Evolutionary conservation across 2,329 filamentous ascomycete species (phyloP).

Genomic region (Monosporascus sp.): DNA sequence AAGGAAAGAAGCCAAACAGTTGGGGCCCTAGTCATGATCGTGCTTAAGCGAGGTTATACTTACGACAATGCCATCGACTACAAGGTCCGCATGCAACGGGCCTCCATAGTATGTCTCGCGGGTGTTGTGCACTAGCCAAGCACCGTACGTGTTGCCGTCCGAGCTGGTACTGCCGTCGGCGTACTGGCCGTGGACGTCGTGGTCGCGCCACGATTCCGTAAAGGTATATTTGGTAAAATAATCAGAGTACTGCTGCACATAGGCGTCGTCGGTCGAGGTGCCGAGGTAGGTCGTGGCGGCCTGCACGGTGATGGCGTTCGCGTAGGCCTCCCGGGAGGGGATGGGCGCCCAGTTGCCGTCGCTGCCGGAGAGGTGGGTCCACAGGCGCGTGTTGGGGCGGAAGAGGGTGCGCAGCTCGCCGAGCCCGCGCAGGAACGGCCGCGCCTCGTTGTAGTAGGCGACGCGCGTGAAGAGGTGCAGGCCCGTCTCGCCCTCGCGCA

Average conservation of each 20-base stretch:
- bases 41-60: not conserved
- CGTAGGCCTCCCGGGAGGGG: slow-evolving; percentile 37
- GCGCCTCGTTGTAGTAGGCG: slow-evolving; percentile 50
- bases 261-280: slow-evolving; percentile 45
- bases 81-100: slow-evolving; percentile 56
- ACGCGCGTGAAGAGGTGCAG: slow-evolving; percentile 55
- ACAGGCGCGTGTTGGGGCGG: slow-evolving; percentile 51
- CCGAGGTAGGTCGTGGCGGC: slow-evolving; percentile 59
- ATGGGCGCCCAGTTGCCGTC: slow-evolving; percentile 48
- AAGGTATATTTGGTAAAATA: slow-evolving; percentile 66
- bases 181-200: slow-evolving; percentile 49
- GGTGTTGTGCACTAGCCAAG: slow-evolving; percentile 60
- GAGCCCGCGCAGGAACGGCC: slow-evolving; percentile 49
- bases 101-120: slow-evolving; percentile 59
- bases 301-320: slow-evolving; percentile 46
- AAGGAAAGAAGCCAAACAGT: no score
- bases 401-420: slow-evolving; percentile 59
- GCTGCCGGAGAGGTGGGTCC: slow-evolving; percentile 56
- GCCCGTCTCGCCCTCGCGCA: slow-evolving; percentile 57
- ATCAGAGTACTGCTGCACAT: slow-evolving; percentile 48
- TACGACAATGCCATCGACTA: slow-evolving; percentile 60
- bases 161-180: slow-evolving; percentile 44
- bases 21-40: no score
- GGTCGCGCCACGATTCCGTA: slow-evolving; percentile 50
- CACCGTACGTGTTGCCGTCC: slow-evolving; percentile 49